These are phyloP conservation scores for Termitomyces sp. DNA, from an alignment of 768 basidiomycete genomes.

Conservation along the genomic window DNA sequence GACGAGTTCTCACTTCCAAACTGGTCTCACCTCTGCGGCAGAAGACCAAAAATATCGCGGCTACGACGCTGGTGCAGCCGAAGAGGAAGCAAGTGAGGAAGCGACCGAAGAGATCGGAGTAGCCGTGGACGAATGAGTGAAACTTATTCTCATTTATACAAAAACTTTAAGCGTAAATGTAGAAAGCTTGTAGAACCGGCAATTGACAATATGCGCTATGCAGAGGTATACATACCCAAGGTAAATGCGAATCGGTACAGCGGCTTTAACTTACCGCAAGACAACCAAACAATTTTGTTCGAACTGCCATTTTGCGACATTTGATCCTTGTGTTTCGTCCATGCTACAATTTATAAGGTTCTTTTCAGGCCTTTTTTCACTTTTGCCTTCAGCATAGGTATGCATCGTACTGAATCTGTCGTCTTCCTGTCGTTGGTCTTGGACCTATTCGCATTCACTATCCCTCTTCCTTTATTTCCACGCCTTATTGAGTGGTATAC, in stretches of 20 bases:
- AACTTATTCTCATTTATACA: neutral
- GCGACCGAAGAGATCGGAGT: slow-evolving; percentile 17
- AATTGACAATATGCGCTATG: too few relatives aligned
- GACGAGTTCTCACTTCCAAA: slow-evolving; percentile 90
- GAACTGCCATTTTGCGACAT: neutral
- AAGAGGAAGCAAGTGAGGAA: slow-evolving; percentile 28
- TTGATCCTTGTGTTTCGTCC: neutral
- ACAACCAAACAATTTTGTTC: neutral
- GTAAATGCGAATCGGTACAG: too few relatives aligned
- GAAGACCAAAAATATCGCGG: slow-evolving; percentile 84
- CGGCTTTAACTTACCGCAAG: too few relatives aligned
- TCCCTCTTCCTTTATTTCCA: slow-evolving; percentile 96
- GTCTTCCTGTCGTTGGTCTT: slow-evolving; percentile 90
- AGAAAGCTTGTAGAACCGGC: neutral
- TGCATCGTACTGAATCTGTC: slow-evolving; percentile 71
- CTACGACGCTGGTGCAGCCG: slow-evolving; percentile 31
- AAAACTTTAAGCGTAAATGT: neutral
- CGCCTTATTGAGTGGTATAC: slow-evolving; percentile 95
- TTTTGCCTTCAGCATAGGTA: slow-evolving; percentile 21
- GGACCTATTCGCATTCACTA: slow-evolving; percentile 89
- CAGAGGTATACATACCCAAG: too few relatives aligned
- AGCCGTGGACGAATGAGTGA: slow-evolving; percentile 6
- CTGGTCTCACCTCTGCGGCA: slow-evolving; percentile 67
- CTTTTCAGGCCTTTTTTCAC: neutral
- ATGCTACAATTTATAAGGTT: neutral